These are phyloP conservation scores for Aspergillus incahuasiensis DNA, from an alignment of 495 filamentous ascomycete genomes.

Conservation along the genomic window DNA sequence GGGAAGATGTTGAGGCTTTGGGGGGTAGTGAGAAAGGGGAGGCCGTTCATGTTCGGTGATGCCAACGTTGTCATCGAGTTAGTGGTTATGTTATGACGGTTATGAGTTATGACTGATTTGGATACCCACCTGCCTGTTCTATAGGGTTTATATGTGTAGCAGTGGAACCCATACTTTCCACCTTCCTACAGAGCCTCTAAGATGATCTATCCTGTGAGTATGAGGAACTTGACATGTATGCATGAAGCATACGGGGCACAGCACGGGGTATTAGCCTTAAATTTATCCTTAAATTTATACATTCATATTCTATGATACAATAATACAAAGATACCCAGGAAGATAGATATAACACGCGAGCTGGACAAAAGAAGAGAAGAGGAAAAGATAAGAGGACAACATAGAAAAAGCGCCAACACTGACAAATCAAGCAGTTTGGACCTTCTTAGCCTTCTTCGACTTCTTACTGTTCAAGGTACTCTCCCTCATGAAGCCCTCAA, in stretches of 20 bases:
- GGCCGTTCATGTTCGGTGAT: constrained; percentile 2
- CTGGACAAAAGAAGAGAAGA: not conserved
- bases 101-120: not conserved
- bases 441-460: not conserved
- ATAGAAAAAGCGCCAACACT: not conserved
- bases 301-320: constrained; percentile 37
- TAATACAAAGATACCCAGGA: constrained; percentile 30
- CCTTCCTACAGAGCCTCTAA: no score
- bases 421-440: not conserved
- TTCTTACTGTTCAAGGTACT: constrained; percentile 8
- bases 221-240: not conserved
- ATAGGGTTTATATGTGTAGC: no score
- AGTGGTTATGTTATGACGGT: not conserved
- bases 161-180: no score
- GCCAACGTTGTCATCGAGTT: not conserved
- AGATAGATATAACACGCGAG: not conserved
- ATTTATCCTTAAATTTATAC: constrained; percentile 12
- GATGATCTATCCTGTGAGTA: not conserved
- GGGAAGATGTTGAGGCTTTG: no score
- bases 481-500: constrained; percentile 31
- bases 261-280: no score
- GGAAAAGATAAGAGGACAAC: not conserved
- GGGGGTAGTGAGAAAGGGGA: constrained; percentile 8
- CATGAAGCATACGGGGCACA: no score
- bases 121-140: no score